Percentiles rank a stretch among this genome's conserved stretches.
phyloP scores from a whole-genome alignment of 1,139 yeast genomes.

The Yamadazyma triangularis region DNA sequence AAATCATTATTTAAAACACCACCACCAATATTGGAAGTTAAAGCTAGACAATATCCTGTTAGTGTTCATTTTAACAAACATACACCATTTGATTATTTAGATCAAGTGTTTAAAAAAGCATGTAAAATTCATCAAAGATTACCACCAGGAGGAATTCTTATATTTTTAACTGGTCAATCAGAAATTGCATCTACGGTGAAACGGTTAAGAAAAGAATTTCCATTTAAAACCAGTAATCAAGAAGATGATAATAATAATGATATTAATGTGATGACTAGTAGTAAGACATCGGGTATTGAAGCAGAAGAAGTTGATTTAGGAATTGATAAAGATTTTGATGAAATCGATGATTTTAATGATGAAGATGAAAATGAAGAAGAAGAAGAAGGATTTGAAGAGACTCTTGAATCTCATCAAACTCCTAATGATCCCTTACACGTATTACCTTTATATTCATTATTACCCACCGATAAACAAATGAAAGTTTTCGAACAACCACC shows the following conservation, averaged over 20 bases:
- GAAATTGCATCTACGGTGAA: slow-evolving; percentile 81
- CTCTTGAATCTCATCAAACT: slow-evolving; percentile 68
- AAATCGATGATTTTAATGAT: slow-evolving; percentile 28
- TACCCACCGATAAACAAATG: slow-evolving; percentile 94
- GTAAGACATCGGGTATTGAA: slow-evolving; percentile 66
- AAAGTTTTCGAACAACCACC: slow-evolving; percentile 88
- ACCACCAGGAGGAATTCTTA: slow-evolving; percentile 92
- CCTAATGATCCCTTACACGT: slow-evolving; percentile 82
- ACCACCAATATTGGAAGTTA: slow-evolving; percentile 90
- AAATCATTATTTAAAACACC: slow-evolving; percentile 60
- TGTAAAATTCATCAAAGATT: slow-evolving; percentile 80
- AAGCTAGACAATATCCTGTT: slow-evolving; percentile 93
- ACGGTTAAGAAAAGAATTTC: slow-evolving; percentile 63
- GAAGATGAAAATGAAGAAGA: slow-evolving; percentile 48
- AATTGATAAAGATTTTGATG: slow-evolving; percentile 36
- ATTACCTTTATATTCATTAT: slow-evolving; percentile 82
- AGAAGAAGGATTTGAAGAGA: slow-evolving; percentile 92
- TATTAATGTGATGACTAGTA: slow-evolving; percentile 33
- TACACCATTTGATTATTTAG: slow-evolving; percentile 74
- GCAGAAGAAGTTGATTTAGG: slow-evolving; percentile 89
- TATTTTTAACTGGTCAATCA: slow-evolving; percentile 91
- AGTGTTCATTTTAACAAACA: slow-evolving; percentile 83
- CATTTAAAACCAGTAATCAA: slow-evolving; percentile 30
- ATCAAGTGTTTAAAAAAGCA: slow-evolving; percentile 81
- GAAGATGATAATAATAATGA: slow-evolving; percentile 20